A percentile compares a stretch with the other conserved stretches of the same genome.
These are phyloP conservation scores for Clitopilus passeckerianus DNA, from an alignment of 768 basidiomycete species.

Conservation along the genomic window DNA sequence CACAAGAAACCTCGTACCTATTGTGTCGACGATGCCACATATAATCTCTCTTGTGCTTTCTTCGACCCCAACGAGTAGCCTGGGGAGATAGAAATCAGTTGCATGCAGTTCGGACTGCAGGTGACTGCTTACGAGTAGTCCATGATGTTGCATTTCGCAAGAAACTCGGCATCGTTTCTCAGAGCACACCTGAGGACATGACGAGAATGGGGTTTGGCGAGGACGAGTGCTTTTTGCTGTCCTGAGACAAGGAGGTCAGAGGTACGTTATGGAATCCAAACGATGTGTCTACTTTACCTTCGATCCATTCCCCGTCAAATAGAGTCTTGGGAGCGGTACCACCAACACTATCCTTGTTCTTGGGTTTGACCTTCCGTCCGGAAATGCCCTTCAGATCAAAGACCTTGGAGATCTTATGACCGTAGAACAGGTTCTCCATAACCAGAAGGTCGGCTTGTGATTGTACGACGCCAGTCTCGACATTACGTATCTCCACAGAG, in stretches of 20 bases:
- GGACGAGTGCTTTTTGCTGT: slow-evolving; percentile 58
- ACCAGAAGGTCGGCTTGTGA: slow-evolving; percentile 73
- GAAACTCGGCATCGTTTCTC: slow-evolving; percentile 65
- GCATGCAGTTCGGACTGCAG: background rate
- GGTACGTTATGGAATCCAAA: background rate
- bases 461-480: slow-evolving; percentile 61
- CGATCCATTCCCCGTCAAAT: slow-evolving; percentile 85
- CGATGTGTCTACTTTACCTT: slow-evolving; percentile 37
- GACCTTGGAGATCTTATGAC: slow-evolving; percentile 59
- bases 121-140: slow-evolving; percentile 66
- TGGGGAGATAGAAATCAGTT: slow-evolving; percentile 15
- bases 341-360: slow-evolving; percentile 21
- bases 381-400: slow-evolving; percentile 86
- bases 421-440: slow-evolving; percentile 83
- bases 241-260: slow-evolving; percentile 26
- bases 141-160: slow-evolving; percentile 77
- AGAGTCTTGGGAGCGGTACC: slow-evolving; percentile 48
- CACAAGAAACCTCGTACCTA: slow-evolving; percentile 37
- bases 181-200: slow-evolving; percentile 66
- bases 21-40: slow-evolving; percentile 81
- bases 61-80: slow-evolving; percentile 72
- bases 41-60: slow-evolving; percentile 60
- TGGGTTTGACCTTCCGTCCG: slow-evolving; percentile 62
- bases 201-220: slow-evolving; percentile 72
- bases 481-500: slow-evolving; percentile 69